phyloP scores from a whole-genome alignment of 2,329 filamentous ascomycete species.

The Fusarium buharicum region DNA sequence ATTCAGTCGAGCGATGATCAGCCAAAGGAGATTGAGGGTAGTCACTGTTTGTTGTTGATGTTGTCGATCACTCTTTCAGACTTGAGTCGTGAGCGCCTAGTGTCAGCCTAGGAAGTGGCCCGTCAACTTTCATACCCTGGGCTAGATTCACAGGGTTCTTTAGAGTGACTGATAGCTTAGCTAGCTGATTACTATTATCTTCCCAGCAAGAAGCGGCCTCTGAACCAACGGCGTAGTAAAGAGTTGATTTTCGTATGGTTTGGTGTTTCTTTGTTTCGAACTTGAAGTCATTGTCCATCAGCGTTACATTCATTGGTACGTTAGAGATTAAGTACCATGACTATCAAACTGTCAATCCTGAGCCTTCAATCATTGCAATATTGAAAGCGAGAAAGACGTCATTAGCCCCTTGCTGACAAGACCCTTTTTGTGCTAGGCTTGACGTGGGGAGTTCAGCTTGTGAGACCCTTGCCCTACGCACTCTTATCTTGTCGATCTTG shows the following conservation, averaged over 20 bases:
- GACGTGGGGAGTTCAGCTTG: background rate
- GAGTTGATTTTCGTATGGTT: too few relatives aligned
- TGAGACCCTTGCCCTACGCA: background rate
- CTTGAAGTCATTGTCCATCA: too few relatives aligned
- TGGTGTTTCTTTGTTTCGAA: too few relatives aligned
- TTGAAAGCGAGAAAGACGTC: constrained; percentile 1
- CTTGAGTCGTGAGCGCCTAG: constrained; percentile 13
- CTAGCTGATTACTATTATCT: background rate
- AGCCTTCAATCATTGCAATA: background rate
- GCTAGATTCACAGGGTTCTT: background rate
- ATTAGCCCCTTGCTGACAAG: constrained; percentile 1
- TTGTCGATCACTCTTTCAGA: constrained; percentile 26
- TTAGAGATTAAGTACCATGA: background rate
- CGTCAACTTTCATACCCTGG: background rate
- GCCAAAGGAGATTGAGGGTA: background rate
- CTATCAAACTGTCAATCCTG: constrained; percentile 1
- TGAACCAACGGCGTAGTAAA: too few relatives aligned
- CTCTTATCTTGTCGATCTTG: constrained; percentile 4
- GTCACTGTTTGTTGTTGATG: background rate
- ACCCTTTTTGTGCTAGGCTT: background rate
- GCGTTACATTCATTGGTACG: background rate
- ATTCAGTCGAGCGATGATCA: background rate
- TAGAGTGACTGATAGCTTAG: too few relatives aligned
- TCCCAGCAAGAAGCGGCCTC: background rate
- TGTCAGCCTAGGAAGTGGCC: background rate